A percentile compares a stretch with the other conserved stretches of the same genome.
These are phyloP conservation scores for Pyricularia pennisetigena DNA, from an alignment of 2,329 filamentous ascomycete genomes.

Conservation along the genomic window DNA sequence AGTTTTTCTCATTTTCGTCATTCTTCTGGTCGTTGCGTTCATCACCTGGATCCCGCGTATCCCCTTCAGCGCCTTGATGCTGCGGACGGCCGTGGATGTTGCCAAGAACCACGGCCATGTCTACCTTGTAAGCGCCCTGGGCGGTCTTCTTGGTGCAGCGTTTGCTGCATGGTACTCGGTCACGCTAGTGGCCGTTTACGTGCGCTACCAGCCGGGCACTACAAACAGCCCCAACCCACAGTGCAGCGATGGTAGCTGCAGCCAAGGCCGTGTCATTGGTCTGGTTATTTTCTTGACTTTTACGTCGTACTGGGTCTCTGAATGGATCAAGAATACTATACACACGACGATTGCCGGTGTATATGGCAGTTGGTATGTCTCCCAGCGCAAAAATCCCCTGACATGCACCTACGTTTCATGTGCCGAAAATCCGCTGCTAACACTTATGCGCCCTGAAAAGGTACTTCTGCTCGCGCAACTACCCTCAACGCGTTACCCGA, in stretches of 20 bases:
- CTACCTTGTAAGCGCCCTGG: conserved; percentile 75
- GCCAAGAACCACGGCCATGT: conserved; percentile 78
- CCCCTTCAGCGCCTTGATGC: conserved; percentile 83
- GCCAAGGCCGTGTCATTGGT: conserved; percentile 69
- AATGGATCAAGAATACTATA: conserved; percentile 89
- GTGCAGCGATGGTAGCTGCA: conserved; percentile 53
- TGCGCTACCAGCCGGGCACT: conserved; percentile 61
- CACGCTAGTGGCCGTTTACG: conserved; percentile 78
- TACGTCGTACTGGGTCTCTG: conserved; percentile 86
- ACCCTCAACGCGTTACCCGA: conserved; percentile 69
- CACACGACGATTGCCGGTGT: conserved; percentile 81
- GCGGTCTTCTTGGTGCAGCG: conserved; percentile 64
- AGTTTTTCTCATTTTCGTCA: conserved; percentile 73
- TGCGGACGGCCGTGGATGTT: conserved; percentile 77
- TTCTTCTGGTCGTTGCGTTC: conserved; percentile 76
- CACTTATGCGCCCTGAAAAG: background rate
- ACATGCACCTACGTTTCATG: background rate
- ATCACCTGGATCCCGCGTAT: conserved; percentile 84
- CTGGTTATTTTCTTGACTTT: conserved; percentile 83
- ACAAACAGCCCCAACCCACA: conserved; percentile 30
- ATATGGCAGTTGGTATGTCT: conserved; percentile 67
- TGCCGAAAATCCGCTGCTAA: background rate
- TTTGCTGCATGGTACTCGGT: conserved; percentile 81
- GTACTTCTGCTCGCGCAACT: conserved; percentile 65
- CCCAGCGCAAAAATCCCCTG: too few species aligned